Percentiles rank a stretch among this genome's conserved stretches.
These are phyloP conservation scores for Haematococcus sp. DNA, from an alignment of 139 green algal species.

Conservation along the genomic window DNA sequence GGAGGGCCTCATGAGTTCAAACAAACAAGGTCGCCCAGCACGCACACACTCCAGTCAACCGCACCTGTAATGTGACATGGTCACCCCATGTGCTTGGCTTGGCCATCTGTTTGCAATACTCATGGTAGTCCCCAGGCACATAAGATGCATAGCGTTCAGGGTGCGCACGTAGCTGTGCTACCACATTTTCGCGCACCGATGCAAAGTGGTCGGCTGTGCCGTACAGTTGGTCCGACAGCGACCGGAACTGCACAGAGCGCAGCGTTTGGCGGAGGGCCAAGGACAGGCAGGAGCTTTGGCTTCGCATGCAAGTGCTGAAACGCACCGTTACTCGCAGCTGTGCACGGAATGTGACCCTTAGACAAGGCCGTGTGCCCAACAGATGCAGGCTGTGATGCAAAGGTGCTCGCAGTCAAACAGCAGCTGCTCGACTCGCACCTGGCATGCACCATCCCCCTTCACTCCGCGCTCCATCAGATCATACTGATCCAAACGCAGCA, in stretches of 20 bases:
- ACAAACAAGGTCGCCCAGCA: background rate
- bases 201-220: constrained; percentile 45
- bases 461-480: constrained; percentile 55
- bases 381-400: no score
- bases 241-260: constrained; percentile 59
- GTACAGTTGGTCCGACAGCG: constrained; percentile 82
- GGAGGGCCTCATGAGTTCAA: background rate
- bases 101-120: constrained; percentile 58
- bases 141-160: constrained; percentile 51
- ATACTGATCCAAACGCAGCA: constrained; percentile 49
- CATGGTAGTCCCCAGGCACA: constrained; percentile 41
- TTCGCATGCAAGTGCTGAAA: no score
- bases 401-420: no score
- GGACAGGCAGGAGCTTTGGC: no score
- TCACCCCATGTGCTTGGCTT: constrained; percentile 72
- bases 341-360: no score
- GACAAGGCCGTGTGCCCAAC: no score
- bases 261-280: no score
- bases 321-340: no score
- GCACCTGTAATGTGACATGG: constrained; percentile 78
- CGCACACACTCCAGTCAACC: background rate
- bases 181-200: constrained; percentile 54
- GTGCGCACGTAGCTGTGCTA: constrained; percentile 51
- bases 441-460: constrained; percentile 75
- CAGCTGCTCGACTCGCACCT: no score